Percentiles rank a stretch among this genome's conserved stretches.
Conservation (phyloP, 2,329 filamentous ascomycete species). For the Pseudogymnoascus sp. region DNA sequence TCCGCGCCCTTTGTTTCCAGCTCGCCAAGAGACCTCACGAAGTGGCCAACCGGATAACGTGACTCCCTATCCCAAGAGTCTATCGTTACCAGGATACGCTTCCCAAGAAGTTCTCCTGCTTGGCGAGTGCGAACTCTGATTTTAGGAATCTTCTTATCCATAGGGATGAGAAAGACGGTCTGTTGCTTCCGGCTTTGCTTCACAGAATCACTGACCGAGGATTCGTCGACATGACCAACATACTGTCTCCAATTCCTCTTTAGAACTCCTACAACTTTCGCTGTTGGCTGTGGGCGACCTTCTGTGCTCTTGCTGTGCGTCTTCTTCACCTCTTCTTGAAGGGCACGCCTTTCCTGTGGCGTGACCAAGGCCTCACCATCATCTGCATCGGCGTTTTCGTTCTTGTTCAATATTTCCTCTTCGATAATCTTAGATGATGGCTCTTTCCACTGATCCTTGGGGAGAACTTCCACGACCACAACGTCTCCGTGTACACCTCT, state of each 20-base stretch:
- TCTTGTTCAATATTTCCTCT: constrained; percentile 81
- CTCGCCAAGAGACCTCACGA: constrained; percentile 85
- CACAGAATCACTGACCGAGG: constrained; percentile 65
- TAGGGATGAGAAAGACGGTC: constrained; percentile 88
- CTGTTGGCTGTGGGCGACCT: constrained; percentile 78
- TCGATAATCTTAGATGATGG: constrained; percentile 94
- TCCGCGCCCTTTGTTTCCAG: constrained; percentile 96
- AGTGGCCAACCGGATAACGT: constrained; percentile 85
- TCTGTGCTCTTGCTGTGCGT: constrained; percentile 71
- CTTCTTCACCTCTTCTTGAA: constrained; percentile 86
- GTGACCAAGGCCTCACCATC: constrained; percentile 71
- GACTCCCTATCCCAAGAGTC: constrained; percentile 94
- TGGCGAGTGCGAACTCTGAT: constrained; percentile 89
- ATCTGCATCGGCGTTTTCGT: constrained; percentile 86
- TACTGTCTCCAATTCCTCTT: constrained; percentile 98
- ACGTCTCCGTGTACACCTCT: constrained; percentile 84
- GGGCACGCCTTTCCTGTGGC: constrained; percentile 72
- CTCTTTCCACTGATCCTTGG: constrained; percentile 93
- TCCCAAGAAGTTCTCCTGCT: constrained; percentile 78
- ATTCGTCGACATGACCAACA: constrained; percentile 87
- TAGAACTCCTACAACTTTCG: constrained; percentile 81
- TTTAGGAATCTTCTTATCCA: constrained; percentile 97
- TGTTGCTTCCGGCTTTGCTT: constrained; percentile 79
- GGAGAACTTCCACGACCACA: constrained; percentile 86
- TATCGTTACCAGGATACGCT: constrained; percentile 86